phyloP scores from a whole-genome alignment of 2,329 filamentous ascomycete species.

The Periconia macrospinosa region DNA sequence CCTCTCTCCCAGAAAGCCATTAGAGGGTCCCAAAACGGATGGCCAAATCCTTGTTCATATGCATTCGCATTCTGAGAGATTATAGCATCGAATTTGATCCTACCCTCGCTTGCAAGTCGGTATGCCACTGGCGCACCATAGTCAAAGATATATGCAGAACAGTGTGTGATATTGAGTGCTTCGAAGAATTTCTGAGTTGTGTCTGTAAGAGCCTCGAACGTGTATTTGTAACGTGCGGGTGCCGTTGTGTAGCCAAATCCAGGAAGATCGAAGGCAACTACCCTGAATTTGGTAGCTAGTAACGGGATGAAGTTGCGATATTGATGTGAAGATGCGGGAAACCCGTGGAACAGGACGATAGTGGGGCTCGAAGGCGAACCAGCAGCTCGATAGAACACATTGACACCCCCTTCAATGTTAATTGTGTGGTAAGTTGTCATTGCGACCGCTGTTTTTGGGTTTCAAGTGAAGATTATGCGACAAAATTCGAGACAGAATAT shows the following conservation, averaged over 20 bases:
- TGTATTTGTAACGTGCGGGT: conserved; percentile 52
- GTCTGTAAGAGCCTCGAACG: conserved; percentile 55
- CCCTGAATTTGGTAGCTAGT: conserved; percentile 45
- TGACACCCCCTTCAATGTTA: too few species aligned
- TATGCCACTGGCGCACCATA: conserved; percentile 62
- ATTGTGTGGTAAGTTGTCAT: too few species aligned
- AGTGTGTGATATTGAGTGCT: conserved; percentile 49
- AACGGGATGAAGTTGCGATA: conserved; percentile 51
- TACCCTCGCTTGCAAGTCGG: conserved; percentile 55
- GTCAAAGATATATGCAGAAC: conserved; percentile 64
- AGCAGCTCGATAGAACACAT: conserved; percentile 43
- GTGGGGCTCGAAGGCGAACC: conserved; percentile 38
- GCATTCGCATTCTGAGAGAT: conserved; percentile 65
- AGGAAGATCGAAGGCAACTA: conserved; percentile 62
- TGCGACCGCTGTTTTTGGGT: too few species aligned
- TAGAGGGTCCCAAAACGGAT: conserved; percentile 54
- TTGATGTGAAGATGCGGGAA: conserved; percentile 50
- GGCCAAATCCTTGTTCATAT: conserved; percentile 57
- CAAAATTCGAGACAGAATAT: too few species aligned
- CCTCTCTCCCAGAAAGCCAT: conserved; percentile 49
- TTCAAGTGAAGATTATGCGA: too few species aligned
- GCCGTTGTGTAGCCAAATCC: conserved; percentile 62
- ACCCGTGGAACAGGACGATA: conserved; percentile 52
- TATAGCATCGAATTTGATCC: conserved; percentile 54
- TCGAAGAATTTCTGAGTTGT: conserved; percentile 55